Conservation (phyloP, 2,329 filamentous ascomycete genomes). For the Aphanoascus verrucosus region DNA sequence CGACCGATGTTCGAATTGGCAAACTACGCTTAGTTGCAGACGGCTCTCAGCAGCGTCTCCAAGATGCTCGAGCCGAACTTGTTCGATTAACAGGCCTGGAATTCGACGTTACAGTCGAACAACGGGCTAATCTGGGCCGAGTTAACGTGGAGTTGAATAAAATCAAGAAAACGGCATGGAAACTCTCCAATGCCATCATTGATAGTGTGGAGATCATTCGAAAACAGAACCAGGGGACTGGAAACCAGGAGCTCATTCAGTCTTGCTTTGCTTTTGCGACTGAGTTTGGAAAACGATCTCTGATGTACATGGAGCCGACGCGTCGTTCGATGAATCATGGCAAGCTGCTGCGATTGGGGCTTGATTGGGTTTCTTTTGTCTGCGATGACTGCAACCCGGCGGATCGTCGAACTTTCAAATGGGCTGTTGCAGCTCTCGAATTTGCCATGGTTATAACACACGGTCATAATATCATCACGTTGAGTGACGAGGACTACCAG, state of each 20-base stretch:
- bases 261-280: slow-evolving; percentile 98
- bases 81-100: slow-evolving; percentile 69
- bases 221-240: slow-evolving; percentile 60
- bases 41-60: slow-evolving; percentile 66
- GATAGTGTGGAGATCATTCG: slow-evolving; percentile 92
- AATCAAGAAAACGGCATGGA: slow-evolving; percentile 91
- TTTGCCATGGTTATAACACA: slow-evolving; percentile 97
- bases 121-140: slow-evolving; percentile 82
- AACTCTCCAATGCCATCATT: slow-evolving; percentile 96
- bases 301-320: slow-evolving; percentile 93
- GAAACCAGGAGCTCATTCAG: slow-evolving; percentile 92
- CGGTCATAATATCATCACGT: slow-evolving; percentile 81
- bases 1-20: slow-evolving; percentile 74
- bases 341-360: slow-evolving; percentile 79
- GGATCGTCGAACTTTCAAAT: slow-evolving; percentile 91
- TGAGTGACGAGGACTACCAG: slow-evolving; percentile 79
- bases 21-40: slow-evolving; percentile 81
- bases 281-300: slow-evolving; percentile 89
- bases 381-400: slow-evolving; percentile 92
- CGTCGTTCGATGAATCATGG: slow-evolving; percentile 93
- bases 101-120: slow-evolving; percentile 80
- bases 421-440: slow-evolving; percentile 89
- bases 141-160: slow-evolving; percentile 86
- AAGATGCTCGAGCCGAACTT: slow-evolving; percentile 68
- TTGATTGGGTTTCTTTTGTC: slow-evolving; percentile 97